These are phyloP conservation scores for Euphorbia peplus DNA, from an alignment of 345 rosid genomes.

Conservation along the genomic window DNA sequence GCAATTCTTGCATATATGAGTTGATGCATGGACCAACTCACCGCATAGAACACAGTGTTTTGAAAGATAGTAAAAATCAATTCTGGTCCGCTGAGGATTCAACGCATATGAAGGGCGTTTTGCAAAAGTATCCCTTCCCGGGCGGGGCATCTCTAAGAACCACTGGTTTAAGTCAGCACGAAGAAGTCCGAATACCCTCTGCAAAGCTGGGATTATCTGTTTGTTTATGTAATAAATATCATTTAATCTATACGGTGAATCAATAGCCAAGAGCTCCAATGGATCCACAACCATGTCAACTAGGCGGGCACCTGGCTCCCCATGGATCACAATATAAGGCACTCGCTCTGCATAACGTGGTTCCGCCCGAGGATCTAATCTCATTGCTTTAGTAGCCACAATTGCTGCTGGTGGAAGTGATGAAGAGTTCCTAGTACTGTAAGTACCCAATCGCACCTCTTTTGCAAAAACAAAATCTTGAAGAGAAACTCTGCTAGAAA, in stretches of 20 bases:
- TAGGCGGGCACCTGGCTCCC: conserved; percentile 86
- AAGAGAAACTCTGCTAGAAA: conserved; percentile 78
- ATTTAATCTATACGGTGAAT: conserved; percentile 77
- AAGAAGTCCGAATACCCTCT: conserved; percentile 81
- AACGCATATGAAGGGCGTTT: conserved; percentile 45
- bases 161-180: conserved; percentile 77
- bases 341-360: conserved; percentile 88
- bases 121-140: conserved; percentile 53
- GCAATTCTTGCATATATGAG: conserved; percentile 66
- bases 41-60: conserved; percentile 85
- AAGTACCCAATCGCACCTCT: conserved; percentile 92
- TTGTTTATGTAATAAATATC: conserved; percentile 83
- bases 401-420: conserved; percentile 92
- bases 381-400: conserved; percentile 85
- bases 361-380: conserved; percentile 83
- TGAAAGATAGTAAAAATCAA: conserved; percentile 82
- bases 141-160: conserved; percentile 90
- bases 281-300: conserved; percentile 98
- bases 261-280: conserved; percentile 63
- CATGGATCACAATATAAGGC: conserved; percentile 88
- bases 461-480: conserved; percentile 95
- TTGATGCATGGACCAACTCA: conserved; percentile 69
- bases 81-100: conserved; percentile 59
- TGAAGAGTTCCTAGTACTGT: conserved; percentile 58
- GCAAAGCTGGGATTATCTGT: conserved; percentile 94